Evolutionary conservation across 768 basidiomycete genomes (phyloP), one percentile per base, ranked within the genome.

Genomic region (Boletellus sp.): DNA sequence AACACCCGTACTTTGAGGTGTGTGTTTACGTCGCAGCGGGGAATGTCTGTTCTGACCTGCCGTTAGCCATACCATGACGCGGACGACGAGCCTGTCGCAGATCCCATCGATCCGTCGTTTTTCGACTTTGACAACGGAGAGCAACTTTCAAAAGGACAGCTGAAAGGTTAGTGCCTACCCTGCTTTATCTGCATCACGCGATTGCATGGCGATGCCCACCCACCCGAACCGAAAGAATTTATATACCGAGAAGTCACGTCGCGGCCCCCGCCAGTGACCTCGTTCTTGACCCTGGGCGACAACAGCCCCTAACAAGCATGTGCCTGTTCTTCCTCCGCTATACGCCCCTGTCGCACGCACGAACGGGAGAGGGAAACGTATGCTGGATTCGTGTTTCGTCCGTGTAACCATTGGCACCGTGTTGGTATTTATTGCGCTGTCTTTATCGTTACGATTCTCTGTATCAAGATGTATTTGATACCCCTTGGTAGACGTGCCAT

Each of bases 1-100:
- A 80, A 53, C 95, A 98, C 70, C 91, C 93, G 0, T 96, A 96
- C 67, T 75, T 95, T 22, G 81, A 82, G 74, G 90, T 87, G 48
- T 31, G 76, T 65, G 20, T 36, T 10, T 13, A 5, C n/a, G 3
- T 20, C 5, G 28, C 23, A 16, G 4, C 6, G 13, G 12, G 15
- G 16, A 19, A 34, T 2, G 13, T 11, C 33, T 16, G 3, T 35
- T 16, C 39, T 23, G 16, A 49, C 15, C 7, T n/a, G n/a, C 8
- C 0, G 33, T 37, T 6, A 89, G 87, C 83, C 90, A 1, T 93
- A 94, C 59, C 92, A 94, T 54, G 94, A 95, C 61, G 81, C 87
- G 6, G 80, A 82, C 12, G 94, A 97, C 63, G 94, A 96, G 63
- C 94, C 94, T 0, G 78, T 80, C 2, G 92, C 94, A 1, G 74